Conservation (phyloP, 2,329 filamentous ascomycete genomes). For the Colletotrichum sojae region DNA sequence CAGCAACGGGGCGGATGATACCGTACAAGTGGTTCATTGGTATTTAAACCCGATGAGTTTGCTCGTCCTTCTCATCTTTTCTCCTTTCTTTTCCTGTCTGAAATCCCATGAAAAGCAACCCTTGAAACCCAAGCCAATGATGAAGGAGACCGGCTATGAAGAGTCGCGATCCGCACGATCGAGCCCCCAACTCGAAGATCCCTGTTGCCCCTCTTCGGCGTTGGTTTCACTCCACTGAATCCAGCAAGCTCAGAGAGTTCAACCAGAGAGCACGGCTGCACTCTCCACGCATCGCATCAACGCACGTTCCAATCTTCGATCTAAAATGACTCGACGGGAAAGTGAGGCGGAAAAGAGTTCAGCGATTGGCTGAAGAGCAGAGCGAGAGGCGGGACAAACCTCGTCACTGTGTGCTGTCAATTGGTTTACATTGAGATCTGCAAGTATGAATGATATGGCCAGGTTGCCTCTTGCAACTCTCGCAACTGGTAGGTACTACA, state of each 20-base stretch:
- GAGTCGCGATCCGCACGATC: background rate
- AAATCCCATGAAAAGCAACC: background rate
- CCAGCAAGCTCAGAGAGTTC: background rate
- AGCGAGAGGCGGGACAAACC: too few species aligned
- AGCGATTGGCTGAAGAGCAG: background rate
- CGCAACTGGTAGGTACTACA: too few species aligned
- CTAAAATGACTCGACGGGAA: background rate
- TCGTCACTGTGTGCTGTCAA: too few species aligned
- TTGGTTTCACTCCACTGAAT: background rate
- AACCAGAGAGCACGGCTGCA: background rate
- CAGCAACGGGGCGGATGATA: background rate
- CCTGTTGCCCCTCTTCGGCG: background rate
- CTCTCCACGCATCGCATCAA: background rate
- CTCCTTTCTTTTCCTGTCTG: background rate
- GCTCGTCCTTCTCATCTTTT: background rate
- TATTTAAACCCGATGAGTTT: background rate
- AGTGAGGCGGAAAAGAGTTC: background rate
- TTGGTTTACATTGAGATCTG: too few species aligned
- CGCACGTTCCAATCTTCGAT: constrained; percentile 8
- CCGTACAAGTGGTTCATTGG: background rate
- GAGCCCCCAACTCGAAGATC: background rate
- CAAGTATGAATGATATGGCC: too few species aligned
- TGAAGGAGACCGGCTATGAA: background rate
- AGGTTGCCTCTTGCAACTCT: too few species aligned
- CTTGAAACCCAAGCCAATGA: background rate